A percentile compares a stretch with the other conserved stretches of the same genome.
Conservation (phyloP, 75 land plant species). For the Gnetum montanum region DNA sequence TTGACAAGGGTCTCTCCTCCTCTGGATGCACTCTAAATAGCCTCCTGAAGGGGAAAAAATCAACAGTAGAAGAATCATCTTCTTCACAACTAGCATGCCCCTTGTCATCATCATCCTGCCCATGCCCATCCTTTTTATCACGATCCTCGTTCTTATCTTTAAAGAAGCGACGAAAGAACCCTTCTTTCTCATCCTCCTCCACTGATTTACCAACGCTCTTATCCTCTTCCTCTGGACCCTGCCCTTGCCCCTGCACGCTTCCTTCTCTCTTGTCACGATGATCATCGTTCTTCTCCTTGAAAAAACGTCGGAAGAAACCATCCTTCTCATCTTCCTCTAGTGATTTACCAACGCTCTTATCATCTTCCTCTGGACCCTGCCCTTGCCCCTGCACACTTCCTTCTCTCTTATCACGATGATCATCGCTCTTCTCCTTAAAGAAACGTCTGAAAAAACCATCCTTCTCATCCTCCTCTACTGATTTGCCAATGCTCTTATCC, state of each 20-base stretch:
- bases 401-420: conserved; percentile 41
- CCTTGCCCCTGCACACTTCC: conserved; percentile 42
- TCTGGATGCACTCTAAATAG: conserved; percentile 91
- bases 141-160: conserved; percentile 50
- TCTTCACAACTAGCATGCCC: conserved; percentile 46
- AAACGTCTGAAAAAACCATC: conserved; percentile 60
- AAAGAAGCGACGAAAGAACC: conserved; percentile 59
- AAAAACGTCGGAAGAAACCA: conserved; percentile 80
- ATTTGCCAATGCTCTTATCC: conserved; percentile 25
- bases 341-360: conserved; percentile 23
- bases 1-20: conserved; percentile 29
- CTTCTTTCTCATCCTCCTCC: conserved; percentile 66
- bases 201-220: conserved; percentile 28
- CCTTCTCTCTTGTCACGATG: conserved; percentile 37
- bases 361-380: conserved; percentile 34
- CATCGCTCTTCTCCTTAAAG: conserved; percentile 53
- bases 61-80: conserved; percentile 70
- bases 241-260: conserved; percentile 27
- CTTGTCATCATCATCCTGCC: conserved; percentile 40
- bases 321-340: conserved; percentile 77
- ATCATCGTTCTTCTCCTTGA: conserved; percentile 53
- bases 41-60: conserved; percentile 77
- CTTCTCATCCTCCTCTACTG: conserved; percentile 72
- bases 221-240: conserved; percentile 19
- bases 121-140: conserved; percentile 33